These are phyloP conservation scores for Cucurbita moschata DNA, from an alignment of 306 rosid species.

Conservation along the genomic window DNA sequence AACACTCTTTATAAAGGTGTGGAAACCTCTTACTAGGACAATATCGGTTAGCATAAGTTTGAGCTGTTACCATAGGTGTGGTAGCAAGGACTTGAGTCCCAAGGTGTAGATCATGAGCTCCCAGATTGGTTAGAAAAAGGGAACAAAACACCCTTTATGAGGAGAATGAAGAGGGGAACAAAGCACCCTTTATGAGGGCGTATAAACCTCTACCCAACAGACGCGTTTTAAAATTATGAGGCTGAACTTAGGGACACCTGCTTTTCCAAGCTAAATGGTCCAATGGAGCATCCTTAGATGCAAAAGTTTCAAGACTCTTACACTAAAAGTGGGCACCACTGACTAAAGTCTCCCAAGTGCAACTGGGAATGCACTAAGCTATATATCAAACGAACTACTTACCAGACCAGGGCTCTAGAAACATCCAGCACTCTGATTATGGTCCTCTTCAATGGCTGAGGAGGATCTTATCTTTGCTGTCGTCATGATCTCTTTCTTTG, in stretches of 20 bases:
- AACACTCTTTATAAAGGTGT: too few species aligned
- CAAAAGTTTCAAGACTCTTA: neutral
- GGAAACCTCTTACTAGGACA: too few species aligned
- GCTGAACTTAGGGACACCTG: too few species aligned
- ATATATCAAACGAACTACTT: conserved; percentile 7
- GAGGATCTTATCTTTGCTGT: neutral
- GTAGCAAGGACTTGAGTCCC: neutral
- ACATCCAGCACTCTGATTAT: conserved; percentile 1
- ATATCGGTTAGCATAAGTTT: too few species aligned
- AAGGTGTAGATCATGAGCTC: neutral
- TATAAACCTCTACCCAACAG: too few species aligned
- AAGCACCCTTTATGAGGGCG: too few species aligned
- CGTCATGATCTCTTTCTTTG: neutral
- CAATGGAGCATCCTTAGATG: conserved; percentile 2
- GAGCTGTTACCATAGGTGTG: too few species aligned
- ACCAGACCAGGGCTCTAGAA: neutral
- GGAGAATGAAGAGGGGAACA: too few species aligned
- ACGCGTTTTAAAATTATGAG: too few species aligned
- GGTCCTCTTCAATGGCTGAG: neutral
- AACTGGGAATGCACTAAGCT: neutral
- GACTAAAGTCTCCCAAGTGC: neutral
- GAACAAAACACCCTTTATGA: too few species aligned
- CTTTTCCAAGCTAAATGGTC: neutral
- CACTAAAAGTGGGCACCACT: conserved; percentile 4
- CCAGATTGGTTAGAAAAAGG: too few species aligned